phyloP scores from a whole-genome alignment of 2,329 filamentous ascomycete species.

The Boeremia lycopersici region DNA sequence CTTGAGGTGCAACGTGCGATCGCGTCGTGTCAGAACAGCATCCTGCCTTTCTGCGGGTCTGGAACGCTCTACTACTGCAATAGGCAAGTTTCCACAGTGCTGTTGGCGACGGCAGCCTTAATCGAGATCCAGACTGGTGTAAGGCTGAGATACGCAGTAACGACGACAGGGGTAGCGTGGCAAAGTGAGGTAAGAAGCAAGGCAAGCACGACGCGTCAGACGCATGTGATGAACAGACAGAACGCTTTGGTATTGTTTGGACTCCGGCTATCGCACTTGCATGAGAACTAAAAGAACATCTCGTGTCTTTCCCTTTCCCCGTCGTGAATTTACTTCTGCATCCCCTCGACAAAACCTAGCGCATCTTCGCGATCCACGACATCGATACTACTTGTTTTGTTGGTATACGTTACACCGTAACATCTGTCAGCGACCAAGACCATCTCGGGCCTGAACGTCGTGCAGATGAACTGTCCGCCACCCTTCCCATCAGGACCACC shows the following conservation, averaged over 20 bases:
- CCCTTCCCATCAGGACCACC: slow-evolving; percentile 50
- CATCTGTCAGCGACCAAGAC: slow-evolving; percentile 94
- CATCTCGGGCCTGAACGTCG: slow-evolving; percentile 97
- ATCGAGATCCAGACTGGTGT: neutral
- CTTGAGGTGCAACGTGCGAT: neutral
- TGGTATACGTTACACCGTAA: slow-evolving; percentile 89
- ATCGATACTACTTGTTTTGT: slow-evolving; percentile 93
- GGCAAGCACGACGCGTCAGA: neutral
- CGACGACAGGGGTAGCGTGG: neutral
- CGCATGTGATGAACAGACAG: neutral
- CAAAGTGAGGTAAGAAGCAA: neutral
- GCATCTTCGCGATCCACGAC: slow-evolving; percentile 87
- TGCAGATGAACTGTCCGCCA: slow-evolving; percentile 91
- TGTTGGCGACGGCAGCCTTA: neutral
- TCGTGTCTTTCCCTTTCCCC: neutral
- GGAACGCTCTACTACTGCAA: neutral
- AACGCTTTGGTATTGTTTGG: slow-evolving; percentile 4
- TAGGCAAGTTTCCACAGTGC: neutral
- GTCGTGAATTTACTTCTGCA: slow-evolving; percentile 53
- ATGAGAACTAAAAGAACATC: neutral
- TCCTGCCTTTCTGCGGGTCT: neutral
- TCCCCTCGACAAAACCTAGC: slow-evolving; percentile 91
- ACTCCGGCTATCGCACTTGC: neutral
- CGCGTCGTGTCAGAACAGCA: neutral
- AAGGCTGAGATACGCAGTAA: neutral